Conservation (phyloP, 1,284 basidiomycete genomes). For the Earliella scabrosa region DNA sequence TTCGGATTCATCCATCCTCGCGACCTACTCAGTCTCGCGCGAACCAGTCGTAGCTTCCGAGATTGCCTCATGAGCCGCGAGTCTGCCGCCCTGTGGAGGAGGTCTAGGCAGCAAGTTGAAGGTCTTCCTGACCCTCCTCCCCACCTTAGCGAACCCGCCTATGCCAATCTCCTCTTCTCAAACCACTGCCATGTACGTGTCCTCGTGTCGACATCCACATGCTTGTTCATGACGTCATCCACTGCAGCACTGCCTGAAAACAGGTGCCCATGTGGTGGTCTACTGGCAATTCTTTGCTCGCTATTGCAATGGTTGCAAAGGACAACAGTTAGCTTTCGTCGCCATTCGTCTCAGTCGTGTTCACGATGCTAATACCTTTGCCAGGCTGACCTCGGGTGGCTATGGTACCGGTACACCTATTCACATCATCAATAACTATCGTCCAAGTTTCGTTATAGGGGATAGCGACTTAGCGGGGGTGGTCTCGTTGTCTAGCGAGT, state of each 20-base stretch:
- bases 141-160: conserved; percentile 17
- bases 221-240: background rate
- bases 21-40: conserved; percentile 21
- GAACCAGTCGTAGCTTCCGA: conserved; percentile 19
- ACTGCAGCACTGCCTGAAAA: background rate
- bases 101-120: conserved; percentile 7
- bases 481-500: too few relatives aligned
- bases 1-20: conserved; percentile 17
- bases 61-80: conserved; percentile 16
- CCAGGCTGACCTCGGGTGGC: background rate
- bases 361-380: too few relatives aligned
- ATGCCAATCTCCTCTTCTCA: conserved; percentile 21
- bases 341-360: background rate
- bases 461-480: too few relatives aligned
- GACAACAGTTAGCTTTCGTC: background rate
- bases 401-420: too few relatives aligned
- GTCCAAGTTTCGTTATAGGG: too few relatives aligned
- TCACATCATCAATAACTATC: too few relatives aligned
- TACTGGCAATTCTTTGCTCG: background rate
- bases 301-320: background rate
- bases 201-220: background rate
- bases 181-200: conserved; percentile 10
- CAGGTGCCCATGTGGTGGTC: background rate
- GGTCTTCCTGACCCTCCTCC: conserved; percentile 16
- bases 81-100: conserved; percentile 15